Percentiles rank a stretch among this genome's conserved stretches.
Conservation (phyloP, 306 rosid genomes). For the Vachellia pachyceras region DNA sequence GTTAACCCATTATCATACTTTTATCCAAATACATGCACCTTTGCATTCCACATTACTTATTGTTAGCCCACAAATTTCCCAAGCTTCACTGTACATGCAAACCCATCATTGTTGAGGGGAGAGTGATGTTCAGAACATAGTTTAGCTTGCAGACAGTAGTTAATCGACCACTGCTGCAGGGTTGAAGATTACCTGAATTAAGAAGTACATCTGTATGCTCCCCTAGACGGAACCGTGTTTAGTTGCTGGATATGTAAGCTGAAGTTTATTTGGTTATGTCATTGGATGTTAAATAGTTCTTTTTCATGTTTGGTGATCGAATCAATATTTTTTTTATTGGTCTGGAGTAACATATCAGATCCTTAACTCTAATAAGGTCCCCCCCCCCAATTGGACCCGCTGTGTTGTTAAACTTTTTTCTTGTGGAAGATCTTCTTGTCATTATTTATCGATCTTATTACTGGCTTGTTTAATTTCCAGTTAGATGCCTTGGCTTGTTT, state of each 20-base stretch:
- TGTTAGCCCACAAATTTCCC: too few species aligned
- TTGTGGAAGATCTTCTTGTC: background rate
- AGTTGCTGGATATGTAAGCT: background rate
- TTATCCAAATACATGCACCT: too few species aligned
- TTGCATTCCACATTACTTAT: too few species aligned
- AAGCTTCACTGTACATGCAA: too few species aligned
- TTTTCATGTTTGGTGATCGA: background rate
- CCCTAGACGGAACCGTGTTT: background rate
- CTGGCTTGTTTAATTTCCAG: slow-evolving; percentile 49
- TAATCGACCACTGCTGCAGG: slow-evolving; percentile 9
- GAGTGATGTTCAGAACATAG: background rate
- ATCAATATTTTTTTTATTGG: background rate
- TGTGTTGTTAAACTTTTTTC: slow-evolving; percentile 11
- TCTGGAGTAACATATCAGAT: background rate
- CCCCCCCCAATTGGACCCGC: background rate
- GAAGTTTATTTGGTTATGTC: background rate
- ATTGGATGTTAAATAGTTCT: slow-evolving; percentile 14
- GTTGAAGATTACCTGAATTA: background rate
- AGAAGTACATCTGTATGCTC: background rate
- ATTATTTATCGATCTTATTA: slow-evolving; percentile 27
- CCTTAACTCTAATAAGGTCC: background rate
- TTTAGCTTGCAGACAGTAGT: background rate
- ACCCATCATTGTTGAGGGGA: background rate
- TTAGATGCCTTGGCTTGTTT: too few species aligned
- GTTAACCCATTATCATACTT: too few species aligned